Base-by-base conservation (phyloP, 768 basidiomycete genomes). In the Trametes cingulata region DNA sequence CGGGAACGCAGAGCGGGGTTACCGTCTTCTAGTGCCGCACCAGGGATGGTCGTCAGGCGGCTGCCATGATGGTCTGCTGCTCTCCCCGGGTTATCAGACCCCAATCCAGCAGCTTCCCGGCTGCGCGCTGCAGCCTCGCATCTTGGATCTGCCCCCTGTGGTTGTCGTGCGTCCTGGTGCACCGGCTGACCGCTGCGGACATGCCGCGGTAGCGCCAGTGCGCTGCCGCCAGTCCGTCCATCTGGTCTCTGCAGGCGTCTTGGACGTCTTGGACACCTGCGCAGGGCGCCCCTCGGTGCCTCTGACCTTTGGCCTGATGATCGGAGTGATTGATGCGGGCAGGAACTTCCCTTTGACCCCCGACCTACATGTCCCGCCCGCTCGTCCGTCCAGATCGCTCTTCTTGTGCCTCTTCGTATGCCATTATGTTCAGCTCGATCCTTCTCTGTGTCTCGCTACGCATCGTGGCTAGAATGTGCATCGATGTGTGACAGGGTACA, bases 1-100 rank as follows among this genome's bases (percentile, higher is more conserved):
- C 90, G 8, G 90, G 88, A 25, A 93, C 91, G 15, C 92, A 93
- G 71, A 84, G 86, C 48, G 91, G 92, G 45, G 82, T 94, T 63
- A 94, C 92, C 39, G 90, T 91, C 64, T 94, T 91, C 75, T 94
- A 82, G 77, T 33, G 51, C 20, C 48, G 52, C 53, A 35, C 58
- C 22, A 27, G 57, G 59, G 50, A 41, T 57, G 56, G 55, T 56
- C 58, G 62, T 59, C 63, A 62, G 52, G 54, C 55, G 41, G 52
- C 50, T 51, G 50, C 56, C 61, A 39, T 39, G 58, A 52, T 63
- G 52, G 53, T 58, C 47, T 53, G 62, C 47, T 53, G 62, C 61
- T 17, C 46, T 41, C 48, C 48, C 47, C 24, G 37, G 55, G 27
- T 37, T 48, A 50, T 57, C 61, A 62, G 61, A 49, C 55, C 20